Base-by-base conservation (phyloP, 164 flowering plant genomes). In the Saururus chinensis region DNA sequence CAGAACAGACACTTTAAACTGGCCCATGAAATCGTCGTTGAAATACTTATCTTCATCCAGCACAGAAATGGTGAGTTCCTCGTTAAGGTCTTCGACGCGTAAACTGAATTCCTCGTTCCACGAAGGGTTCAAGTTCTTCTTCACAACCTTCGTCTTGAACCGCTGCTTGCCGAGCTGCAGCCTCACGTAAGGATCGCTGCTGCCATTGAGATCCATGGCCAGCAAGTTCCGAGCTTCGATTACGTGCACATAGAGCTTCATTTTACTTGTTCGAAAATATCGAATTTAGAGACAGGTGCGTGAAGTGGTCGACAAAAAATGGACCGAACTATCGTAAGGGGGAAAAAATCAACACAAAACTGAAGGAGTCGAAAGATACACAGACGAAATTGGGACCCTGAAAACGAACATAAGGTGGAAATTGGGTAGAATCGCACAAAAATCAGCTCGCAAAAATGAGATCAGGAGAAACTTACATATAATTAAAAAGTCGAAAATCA, bases 11-110 rank as follows among this genome's bases (percentile, higher is more conserved):
- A 92, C 56, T 63, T 76, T 86, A 20, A 92, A 40, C 60, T 68
- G 81, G 11, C 98, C 96, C 19, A 92, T 78, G 65, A 89, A 84
- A 67, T 92, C 96, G 71, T 89, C 88, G 58, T 80, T 84, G 69
- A 87, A 86, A 75, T 80, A 92, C 82, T 80, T 87, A 61, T 92
- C 98, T 62, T 89, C 98, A 72, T 86, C 95, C 64, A 86, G 57
- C 21, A 92, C 96, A 70, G 75, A 80, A 40, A 92, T 56, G 4
- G 74, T 57, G 30, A 92, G 84, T 68, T 83, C 88, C 26, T 86
- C 96, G 4, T 78, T 78, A 64, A 92, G 77, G 70, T 89, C 98
- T 19, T 88, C 98, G 8, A 92, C 98, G 66, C 70, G 62, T 67
- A 89, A 89, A 66, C 75, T 61, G 64, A 86, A 89, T 11, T 84